Evolutionary conservation across 192 early-diverging fungal species (phyloP).

Genomic region (Coemansia javaensis): DNA sequence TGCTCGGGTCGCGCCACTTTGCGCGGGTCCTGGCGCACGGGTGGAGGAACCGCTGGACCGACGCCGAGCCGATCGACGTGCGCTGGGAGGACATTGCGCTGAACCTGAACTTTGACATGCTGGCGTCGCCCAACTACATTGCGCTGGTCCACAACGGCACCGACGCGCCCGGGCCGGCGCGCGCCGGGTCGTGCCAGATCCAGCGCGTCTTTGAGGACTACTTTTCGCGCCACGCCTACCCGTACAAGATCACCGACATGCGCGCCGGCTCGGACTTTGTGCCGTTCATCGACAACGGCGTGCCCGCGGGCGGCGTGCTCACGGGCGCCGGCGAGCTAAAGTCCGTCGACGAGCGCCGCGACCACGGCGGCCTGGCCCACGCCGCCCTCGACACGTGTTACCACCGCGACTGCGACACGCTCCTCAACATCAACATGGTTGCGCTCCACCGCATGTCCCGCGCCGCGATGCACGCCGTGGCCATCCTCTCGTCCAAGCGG

Average conservation of each 20-base stretch:
- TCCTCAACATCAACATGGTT: conserved; percentile 59
- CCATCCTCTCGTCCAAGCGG: conserved; percentile 11
- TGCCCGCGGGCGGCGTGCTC: conserved; percentile 61
- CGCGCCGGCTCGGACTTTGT: conserved; percentile 61
- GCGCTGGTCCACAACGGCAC: conserved; percentile 60
- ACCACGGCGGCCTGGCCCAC: conserved; percentile 61
- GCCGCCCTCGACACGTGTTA: conserved; percentile 65
- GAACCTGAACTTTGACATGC: conserved; percentile 70
- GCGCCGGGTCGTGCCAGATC: conserved; percentile 53
- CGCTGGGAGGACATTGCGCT: conserved; percentile 52
- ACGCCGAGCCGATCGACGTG: conserved; percentile 22
- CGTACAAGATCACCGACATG: conserved; percentile 58
- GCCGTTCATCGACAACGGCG: conserved; percentile 59
- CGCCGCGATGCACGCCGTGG: conserved; percentile 48
- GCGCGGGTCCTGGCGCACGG: conserved; percentile 48
- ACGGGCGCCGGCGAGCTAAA: conserved; percentile 62
- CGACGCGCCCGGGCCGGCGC: conserved; percentile 52
- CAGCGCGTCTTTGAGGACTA: conserved; percentile 58
- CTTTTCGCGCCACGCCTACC: conserved; percentile 46
- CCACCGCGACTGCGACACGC: conserved; percentile 62
- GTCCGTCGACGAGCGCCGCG: conserved; percentile 50
- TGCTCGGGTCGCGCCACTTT: conserved; percentile 61
- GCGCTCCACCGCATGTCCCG: conserved; percentile 52
- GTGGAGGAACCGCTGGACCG: conserved; percentile 41
- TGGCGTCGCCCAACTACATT: conserved; percentile 69